Evolutionary conservation across 768 basidiomycete genomes (phyloP), one percentile per base, ranked within the genome.

Genomic region (Lyophyllum semitale): DNA sequence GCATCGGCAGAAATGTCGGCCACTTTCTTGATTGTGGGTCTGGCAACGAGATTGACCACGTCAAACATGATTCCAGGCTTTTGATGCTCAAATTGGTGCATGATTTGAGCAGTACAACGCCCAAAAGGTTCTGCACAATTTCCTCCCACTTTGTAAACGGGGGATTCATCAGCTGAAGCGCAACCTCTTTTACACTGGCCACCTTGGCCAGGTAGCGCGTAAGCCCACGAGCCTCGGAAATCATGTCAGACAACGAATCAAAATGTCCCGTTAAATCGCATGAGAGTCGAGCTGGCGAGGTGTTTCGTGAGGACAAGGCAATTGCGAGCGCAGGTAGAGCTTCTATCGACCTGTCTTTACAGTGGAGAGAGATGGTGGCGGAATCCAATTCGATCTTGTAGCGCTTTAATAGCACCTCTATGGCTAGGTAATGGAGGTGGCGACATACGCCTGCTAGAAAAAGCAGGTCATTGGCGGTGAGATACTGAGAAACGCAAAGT

Each of bases 181-280:
- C 18, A 17, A 53, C 43, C 32, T 35, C 42, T 32, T 44, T 17
- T 18, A 53, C 42, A 17, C 9, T 27, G 25, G 41, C 27, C 8
- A 53, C 5, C 52, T 45, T 53, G 13, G 41, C 45, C 22, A 53
- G 18, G 32, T 30, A 30, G 29, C 29, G 29, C 29, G 11, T 30
- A 6, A 30, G 11, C 29, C 5, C 6, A 11, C 29, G 29, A 30
- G 29, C 29, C 29, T 30, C 29, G 29, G 29, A 6, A 30, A 30
- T 30, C 29, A 30, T 30, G 6, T 30, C 29, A 6, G 29, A 30
- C 29, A 30, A 11, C 29, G 29, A 30, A 11, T 30, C 11, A 30
- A 45, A 46, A 15, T 42, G 41, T 42, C 22, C 22, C 5, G 51
- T 52, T 26, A 53, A 37, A 26, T 53, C 52, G 32, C 52, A 53